Base-by-base conservation (phyloP, 192 early-diverging fungal species). In the Backusella tuberculispora region DNA sequence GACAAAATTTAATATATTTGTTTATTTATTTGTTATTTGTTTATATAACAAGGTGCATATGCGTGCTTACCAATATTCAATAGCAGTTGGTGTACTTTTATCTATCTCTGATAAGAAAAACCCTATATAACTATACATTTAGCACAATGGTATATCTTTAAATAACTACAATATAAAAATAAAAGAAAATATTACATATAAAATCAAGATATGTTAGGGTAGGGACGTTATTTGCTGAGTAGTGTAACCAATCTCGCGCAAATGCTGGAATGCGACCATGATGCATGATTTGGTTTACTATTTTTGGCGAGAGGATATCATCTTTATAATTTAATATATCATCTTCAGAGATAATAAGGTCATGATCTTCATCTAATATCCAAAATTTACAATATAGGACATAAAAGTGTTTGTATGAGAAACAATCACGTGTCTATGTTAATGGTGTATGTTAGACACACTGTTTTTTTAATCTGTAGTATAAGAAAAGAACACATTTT, bases 381-480 rank as follows among this genome's bases (percentile, higher is more conserved):
- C 94, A 98, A 81, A 98, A 98, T 80, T 95, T 97, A 87, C 95
- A 97, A 78, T 97, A 98, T 3, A 98, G 88, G 24, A 98, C 97
- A 78, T 98, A 98, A 76, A 97, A 98, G 77, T 98, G 97, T 80
- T 96, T 95, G 85, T 98, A 98, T 6, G 95, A 97, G 74, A 98
- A 97, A 47, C 92, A 87, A 80, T 95, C 92, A 19, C 93, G 92
- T 7, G 87, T 90, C 83, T 92, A 81, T 6, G 82, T 82, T 63
- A 90, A 76, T 4, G 26, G 9, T 21, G 19, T n/a, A 24, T 19
- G 53, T 60, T 60, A 60, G 21, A 12, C 21, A 13, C 13, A 60
- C 12, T 12, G n/a, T n/a, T 60, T 8, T 60, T 13, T 4, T 24
- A 12, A 26, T 60, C 2, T 24, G 6, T 8, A 8, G 50, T 19